These are phyloP conservation scores for Colletotrichum godetiae DNA, from an alignment of 2,329 filamentous ascomycete genomes.

Conservation along the genomic window DNA sequence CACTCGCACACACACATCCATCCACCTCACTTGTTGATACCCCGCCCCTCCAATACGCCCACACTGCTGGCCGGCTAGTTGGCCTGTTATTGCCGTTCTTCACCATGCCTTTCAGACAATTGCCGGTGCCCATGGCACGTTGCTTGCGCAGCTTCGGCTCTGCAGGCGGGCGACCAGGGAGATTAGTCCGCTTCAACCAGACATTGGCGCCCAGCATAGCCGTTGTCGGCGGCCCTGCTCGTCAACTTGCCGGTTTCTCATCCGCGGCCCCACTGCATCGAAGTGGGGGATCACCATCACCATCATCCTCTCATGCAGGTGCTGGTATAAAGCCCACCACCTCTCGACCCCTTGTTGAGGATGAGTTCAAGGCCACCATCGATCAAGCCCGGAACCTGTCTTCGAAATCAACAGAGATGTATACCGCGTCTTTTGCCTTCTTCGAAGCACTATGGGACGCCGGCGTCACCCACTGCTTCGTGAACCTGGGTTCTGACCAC, in stretches of 20 bases:
- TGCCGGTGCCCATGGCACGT: slow-evolving; percentile 23
- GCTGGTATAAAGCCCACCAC: slow-evolving; percentile 21
- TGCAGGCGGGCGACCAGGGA: slow-evolving; percentile 13
- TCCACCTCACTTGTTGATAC: slow-evolving; percentile 5
- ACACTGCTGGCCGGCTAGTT: not conserved
- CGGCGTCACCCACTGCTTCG: slow-evolving; percentile 69
- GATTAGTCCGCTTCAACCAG: slow-evolving; percentile 17
- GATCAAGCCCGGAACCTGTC: slow-evolving; percentile 24
- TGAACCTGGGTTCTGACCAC: slow-evolving; percentile 73
- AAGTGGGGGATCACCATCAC: slow-evolving; percentile 23
- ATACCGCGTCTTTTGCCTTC: slow-evolving; percentile 84
- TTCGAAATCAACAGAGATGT: slow-evolving; percentile 52
- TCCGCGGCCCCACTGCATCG: slow-evolving; percentile 22
- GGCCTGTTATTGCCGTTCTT: not conserved
- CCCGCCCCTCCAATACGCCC: not conserved
- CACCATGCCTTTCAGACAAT: slow-evolving; percentile 30
- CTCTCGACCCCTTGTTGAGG: slow-evolving; percentile 10
- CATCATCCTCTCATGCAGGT: slow-evolving; percentile 6
- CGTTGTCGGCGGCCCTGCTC: slow-evolving; percentile 22
- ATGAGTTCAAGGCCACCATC: slow-evolving; percentile 23
- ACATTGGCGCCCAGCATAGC: slow-evolving; percentile 7
- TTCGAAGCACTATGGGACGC: slow-evolving; percentile 84
- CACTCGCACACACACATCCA: not conserved
- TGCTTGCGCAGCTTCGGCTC: slow-evolving; percentile 19
- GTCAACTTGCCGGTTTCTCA: slow-evolving; percentile 27